Base-by-base conservation (phyloP, 2,329 filamentous ascomycete species). In the Penicillium sp. region DNA sequence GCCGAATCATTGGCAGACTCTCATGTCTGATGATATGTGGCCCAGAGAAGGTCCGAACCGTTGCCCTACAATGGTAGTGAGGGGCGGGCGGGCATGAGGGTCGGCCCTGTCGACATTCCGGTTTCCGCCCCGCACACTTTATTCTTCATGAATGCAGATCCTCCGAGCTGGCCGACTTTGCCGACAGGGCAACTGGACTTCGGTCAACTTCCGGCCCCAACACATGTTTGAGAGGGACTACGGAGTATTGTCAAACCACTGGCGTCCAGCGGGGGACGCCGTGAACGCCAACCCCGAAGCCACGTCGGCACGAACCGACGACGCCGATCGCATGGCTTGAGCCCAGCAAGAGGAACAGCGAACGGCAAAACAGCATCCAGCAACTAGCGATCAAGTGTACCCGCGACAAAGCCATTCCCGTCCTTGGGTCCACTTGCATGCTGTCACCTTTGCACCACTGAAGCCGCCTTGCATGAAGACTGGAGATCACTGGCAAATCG, bases 251-350 rank as follows among this genome's bases (percentile, higher is more conserved):
- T 28, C 25, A 25, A 48, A 14, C 26, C 28, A 55, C 52, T 43
- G 59, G 60, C 58, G 58, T 61, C 42, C 49, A 19, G 40, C 40
- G 58, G 48, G 63, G 65, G 59, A 58, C 57, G 52, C 52, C 52
- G 35, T 28, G 25, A 54, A 54, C 52, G 52, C 52, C 52, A n/a
- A 56, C 52, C 54, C 62, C 59, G 60, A 61, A 68, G 68, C 68
- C 67, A 68, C 67, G 59, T 55, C 64, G 67, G 67, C 63, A 68
- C 51, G 62, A 64, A 56, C 66, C 67, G 67, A 69, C 57, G 60
- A 42, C 60, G 65, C 62, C 66, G 65, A 69, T 67, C 65, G 63
- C 57, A 60, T 65, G 59, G 63, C 55, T 62, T 61, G 63, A 65
- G 61, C 62, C 58, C 55, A 57, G 19, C 54, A 52, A 35, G 19